Evolutionary conservation across 148 eudicot genomes (phyloP), one percentile per base, ranked within the genome.

Genomic region (Camellia japonica): DNA sequence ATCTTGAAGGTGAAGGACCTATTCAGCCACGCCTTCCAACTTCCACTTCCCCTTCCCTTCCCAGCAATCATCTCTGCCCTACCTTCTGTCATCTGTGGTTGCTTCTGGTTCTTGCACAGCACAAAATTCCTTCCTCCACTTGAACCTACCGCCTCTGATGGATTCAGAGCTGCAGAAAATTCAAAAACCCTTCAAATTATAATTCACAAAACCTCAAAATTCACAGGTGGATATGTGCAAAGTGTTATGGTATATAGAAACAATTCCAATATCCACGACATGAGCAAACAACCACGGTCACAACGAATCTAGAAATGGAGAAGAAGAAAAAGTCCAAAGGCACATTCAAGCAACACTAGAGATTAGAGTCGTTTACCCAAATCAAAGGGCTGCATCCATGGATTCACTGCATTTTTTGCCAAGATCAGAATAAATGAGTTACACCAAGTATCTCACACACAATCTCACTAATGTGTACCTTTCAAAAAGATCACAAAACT

Each of bases 1-100:
- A 82, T 63, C 73, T 89, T 89, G 75, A 87, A 81, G 79, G 11
- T 20, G 19, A 84, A 81, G 52, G 86, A 79, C 54, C 81, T 86
- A 42, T 85, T 86, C 73, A 88, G 83, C 94, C 94, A 91, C 15
- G 90, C 30, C 81, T 77, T 89, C 89, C 90, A 87, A 2, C 79
- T 70, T 2, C 82, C 69, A 23, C 68, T 62, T 12, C 85, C 73
- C 73, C 68, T 62, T 12, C 85, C 73, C 73, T 83, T 80, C 5
- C 69, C 42, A 15, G 76, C 72, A 55, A 82, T 79, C 67, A 82
- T 77, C n/a, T 80, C 77, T 0, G 88, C 71, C 62, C 79, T 82
- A 38, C 7, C 78, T 69, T 47, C 80, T 19, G 63, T 87, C 85
- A 58, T 82, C 60, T 84, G 75, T 77, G 83, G 84, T 72, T 46